Base-by-base conservation (phyloP, 78 protist species). In the Acrasis kona region DNA sequence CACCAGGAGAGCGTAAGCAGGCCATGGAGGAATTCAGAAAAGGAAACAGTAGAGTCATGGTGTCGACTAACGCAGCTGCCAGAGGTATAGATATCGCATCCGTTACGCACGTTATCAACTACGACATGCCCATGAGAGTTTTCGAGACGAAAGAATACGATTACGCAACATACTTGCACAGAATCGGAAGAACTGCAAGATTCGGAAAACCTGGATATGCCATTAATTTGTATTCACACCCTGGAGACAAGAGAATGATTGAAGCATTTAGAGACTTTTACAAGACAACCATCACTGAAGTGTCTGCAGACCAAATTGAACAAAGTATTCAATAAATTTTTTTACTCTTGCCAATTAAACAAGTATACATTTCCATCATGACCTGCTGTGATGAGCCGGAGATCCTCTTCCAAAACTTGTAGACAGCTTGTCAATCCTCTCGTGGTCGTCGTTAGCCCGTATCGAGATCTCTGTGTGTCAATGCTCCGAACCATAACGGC, bases 131-230 rank as follows among this genome's bases (percentile, higher is more conserved):
- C 1, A 5, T 70, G 38, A n/a, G 19, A 9, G n/a, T 19, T 30
- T 7, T 28, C 12, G 50, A 12, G 42, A 2, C 66, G 41, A 39
- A 4, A 38, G 30, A 40, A 31, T 19, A n/a, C 34, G 6, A 3
- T 31, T 72, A 77, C 29, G 74, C 64, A 12, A 72, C 87, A 7
- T 83, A 83, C 35, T 38, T 83, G 10, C 87, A 83, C 72, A 72
- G 87, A 40, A 78, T 77, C 28, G 87, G 87, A 19, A 80, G 87
- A 5, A 78, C 84, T 5, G 87, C 84, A 10, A 81, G 87, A 12
- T 83, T 75, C 9, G 87, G 82, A 6, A 19, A 19, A 19, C 66
- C 19, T 30, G 71, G 71, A 19, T 30, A 30, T 67, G 71, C 71
- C n/a, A 67, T 67, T 31, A 30, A 19, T 19, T 19, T 67, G 28